Conservation (phyloP, 2,329 filamentous ascomycete genomes). For the Fusarium euwallaceae region DNA sequence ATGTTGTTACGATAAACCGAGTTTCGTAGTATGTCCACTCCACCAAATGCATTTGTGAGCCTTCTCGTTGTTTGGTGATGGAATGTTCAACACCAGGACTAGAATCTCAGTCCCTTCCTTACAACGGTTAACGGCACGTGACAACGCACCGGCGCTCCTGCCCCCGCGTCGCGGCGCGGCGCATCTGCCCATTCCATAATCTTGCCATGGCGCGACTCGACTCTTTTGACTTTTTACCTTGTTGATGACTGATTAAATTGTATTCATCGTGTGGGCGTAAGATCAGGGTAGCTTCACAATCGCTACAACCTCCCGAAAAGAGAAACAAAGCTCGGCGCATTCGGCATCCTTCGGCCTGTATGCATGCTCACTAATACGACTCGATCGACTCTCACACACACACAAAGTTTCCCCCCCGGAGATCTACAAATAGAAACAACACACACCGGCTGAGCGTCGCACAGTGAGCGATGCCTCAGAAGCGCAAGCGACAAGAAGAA, state of each 20-base stretch:
- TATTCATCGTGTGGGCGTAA: not conserved
- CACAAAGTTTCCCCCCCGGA: not conserved
- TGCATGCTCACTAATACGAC: slow-evolving; percentile 3
- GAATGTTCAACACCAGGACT: not conserved
- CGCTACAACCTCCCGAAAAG: not conserved
- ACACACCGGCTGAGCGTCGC: slow-evolving; percentile 26
- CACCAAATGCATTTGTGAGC: not conserved
- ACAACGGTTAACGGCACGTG: slow-evolving; percentile 29
- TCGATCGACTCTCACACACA: not conserved
- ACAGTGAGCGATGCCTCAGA: slow-evolving; percentile 52
- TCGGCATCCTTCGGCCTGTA: not conserved
- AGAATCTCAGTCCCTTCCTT: not conserved
- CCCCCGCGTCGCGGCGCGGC: slow-evolving; percentile 29
- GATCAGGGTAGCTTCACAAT: not conserved
- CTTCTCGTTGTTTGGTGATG: not conserved
- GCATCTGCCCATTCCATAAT: slow-evolving; percentile 2
- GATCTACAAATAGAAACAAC: not conserved
- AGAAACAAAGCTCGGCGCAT: slow-evolving; percentile 4
- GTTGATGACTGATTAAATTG: not conserved
- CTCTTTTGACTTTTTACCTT: slow-evolving; percentile 6
- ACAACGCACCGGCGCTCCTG: slow-evolving; percentile 29
- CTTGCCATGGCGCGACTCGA: slow-evolving; percentile 15
- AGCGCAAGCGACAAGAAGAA: slow-evolving; percentile 53
- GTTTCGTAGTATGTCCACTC: not conserved
- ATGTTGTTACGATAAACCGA: not conserved